These are phyloP conservation scores for Trichosporon sp. DNA, from an alignment of 1,284 basidiomycete species.

Conservation along the genomic window DNA sequence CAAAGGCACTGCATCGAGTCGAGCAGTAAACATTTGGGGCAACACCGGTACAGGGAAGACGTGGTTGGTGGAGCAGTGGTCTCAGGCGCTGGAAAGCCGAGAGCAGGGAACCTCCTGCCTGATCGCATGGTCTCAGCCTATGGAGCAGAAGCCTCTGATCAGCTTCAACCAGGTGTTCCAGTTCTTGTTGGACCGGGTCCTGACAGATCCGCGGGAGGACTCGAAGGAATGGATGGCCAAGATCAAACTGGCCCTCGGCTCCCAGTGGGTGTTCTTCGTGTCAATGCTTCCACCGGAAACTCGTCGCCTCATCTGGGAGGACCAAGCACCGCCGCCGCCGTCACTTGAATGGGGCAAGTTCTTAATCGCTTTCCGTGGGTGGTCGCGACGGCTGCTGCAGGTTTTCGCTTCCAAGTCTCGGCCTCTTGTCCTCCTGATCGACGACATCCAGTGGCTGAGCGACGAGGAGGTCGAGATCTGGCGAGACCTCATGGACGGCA, in stretches of 20 bases:
- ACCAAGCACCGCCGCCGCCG: neutral
- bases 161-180: constrained; percentile 43
- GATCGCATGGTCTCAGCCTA: constrained; percentile 32
- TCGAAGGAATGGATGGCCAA: constrained; percentile 27
- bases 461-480: constrained; percentile 31
- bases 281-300: constrained; percentile 29
- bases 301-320: neutral
- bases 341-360: constrained; percentile 28
- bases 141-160: constrained; percentile 39
- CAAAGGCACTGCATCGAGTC: neutral
- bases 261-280: constrained; percentile 32
- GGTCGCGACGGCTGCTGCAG: constrained; percentile 35
- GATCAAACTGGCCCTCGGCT: constrained; percentile 29
- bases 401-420: constrained; percentile 35
- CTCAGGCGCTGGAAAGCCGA: constrained; percentile 19
- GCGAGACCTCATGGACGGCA: constrained; percentile 23
- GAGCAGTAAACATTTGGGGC: constrained; percentile 35
- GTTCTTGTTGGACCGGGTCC: constrained; percentile 34
- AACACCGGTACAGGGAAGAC: constrained; percentile 41
- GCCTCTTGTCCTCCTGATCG: constrained; percentile 40
- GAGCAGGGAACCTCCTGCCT: constrained; percentile 19
- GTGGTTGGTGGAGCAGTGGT: constrained; percentile 35
- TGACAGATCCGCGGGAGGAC: constrained; percentile 41
- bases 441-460: constrained; percentile 45
- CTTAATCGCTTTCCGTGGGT: constrained; percentile 27